Conservation (phyloP, 1,284 basidiomycete species). For the Austropuccinia psidii region DNA sequence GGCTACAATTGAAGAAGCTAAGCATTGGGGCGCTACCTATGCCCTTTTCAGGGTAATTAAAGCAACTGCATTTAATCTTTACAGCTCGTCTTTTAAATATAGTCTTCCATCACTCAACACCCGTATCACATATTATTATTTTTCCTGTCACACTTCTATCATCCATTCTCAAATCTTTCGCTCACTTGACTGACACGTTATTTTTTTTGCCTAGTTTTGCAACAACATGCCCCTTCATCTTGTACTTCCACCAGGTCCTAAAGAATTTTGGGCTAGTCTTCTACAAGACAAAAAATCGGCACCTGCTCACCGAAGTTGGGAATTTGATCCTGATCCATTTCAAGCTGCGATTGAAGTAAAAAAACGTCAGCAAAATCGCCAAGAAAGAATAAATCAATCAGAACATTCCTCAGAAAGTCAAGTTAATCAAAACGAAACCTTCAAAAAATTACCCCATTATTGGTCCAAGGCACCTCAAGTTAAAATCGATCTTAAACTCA, state of each 20-base stretch:
- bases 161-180: background rate
- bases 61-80: no score
- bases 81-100: no score
- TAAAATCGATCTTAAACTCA: slow-evolving; percentile 66
- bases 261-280: slow-evolving; percentile 46
- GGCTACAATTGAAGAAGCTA: slow-evolving; percentile 40
- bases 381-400: background rate
- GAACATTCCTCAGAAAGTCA: no score
- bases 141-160: background rate
- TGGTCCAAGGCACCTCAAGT: slow-evolving; percentile 71
- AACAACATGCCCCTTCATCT: slow-evolving; percentile 43
- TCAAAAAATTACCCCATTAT: slow-evolving; percentile 49
- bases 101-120: background rate
- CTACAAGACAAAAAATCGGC: slow-evolving; percentile 43
- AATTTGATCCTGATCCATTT: slow-evolving; percentile 47
- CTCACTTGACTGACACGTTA: background rate
- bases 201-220: slow-evolving; percentile 26
- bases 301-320: slow-evolving; percentile 43
- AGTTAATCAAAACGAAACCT: background rate
- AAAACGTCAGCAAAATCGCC: slow-evolving; percentile 40
- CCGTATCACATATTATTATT: background rate
- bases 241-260: slow-evolving; percentile 45
- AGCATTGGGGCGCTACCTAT: slow-evolving; percentile 48
- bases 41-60: slow-evolving; percentile 44
- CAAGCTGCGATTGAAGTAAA: slow-evolving; percentile 39